Percentiles rank a stretch among this genome's conserved stretches.
These are phyloP conservation scores for Thinopyrum elongatum DNA, from an alignment of 176 grass and related monocot species.

Conservation along the genomic window DNA sequence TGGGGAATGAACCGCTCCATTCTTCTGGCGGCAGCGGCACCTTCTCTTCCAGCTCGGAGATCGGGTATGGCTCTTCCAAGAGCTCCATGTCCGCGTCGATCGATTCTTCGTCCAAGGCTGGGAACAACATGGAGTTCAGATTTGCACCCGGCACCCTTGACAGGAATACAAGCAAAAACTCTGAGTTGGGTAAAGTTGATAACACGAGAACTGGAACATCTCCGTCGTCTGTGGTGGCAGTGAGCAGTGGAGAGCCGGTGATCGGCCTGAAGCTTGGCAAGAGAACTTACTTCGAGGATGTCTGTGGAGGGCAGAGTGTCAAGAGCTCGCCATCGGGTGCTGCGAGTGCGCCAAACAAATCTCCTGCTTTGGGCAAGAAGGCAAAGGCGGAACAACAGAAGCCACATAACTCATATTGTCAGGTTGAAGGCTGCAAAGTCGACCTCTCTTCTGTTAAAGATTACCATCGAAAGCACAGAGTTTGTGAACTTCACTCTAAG, in stretches of 20 bases:
- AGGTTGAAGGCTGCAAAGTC: slow-evolving; percentile 84
- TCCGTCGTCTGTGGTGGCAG: slow-evolving; percentile 13
- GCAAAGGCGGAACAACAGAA: slow-evolving; percentile 39
- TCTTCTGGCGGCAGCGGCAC: slow-evolving; percentile 37
- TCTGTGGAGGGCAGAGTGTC: slow-evolving; percentile 34
- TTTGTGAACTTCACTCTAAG: slow-evolving; percentile 80
- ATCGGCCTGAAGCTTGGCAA: slow-evolving; percentile 68
- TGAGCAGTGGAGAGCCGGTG: slow-evolving; percentile 42
- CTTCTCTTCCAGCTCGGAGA: slow-evolving; percentile 49
- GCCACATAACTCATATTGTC: slow-evolving; percentile 41
- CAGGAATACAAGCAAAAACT: slow-evolving; percentile 15
- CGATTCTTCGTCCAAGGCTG: slow-evolving; percentile 41
- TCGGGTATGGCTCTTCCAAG: slow-evolving; percentile 54
- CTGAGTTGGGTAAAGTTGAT: slow-evolving; percentile 17
- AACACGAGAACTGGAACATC: slow-evolving; percentile 23
- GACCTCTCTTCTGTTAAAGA: slow-evolving; percentile 88
- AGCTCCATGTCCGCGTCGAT: slow-evolving; percentile 39
- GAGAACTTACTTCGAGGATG: slow-evolving; percentile 63
- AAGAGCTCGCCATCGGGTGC: slow-evolving; percentile 35
- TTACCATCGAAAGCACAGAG: slow-evolving; percentile 86
- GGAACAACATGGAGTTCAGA: slow-evolving; percentile 41
- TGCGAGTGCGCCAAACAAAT: background rate
- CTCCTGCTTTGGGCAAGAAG: slow-evolving; percentile 43
- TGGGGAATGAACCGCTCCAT: slow-evolving; percentile 19
- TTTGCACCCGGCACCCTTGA: slow-evolving; percentile 18